Evolutionary conservation across 2,329 filamentous ascomycete genomes (phyloP), one percentile per base, ranked within the genome.

Genomic region (Phyllosticta capitalensis): DNA sequence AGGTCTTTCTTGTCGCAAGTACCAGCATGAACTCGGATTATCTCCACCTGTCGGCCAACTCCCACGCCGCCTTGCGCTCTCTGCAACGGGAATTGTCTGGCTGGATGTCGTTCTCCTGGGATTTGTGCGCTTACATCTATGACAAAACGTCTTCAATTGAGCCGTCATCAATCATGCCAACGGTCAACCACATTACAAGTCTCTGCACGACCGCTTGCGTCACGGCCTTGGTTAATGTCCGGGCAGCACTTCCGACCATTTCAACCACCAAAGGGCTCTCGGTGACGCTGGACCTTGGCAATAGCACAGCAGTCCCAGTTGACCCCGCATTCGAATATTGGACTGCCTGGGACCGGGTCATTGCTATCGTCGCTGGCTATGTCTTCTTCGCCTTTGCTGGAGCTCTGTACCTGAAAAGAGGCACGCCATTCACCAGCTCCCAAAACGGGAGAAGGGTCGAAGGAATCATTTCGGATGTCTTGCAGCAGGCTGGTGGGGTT

Each of bases 401-500:
- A 2, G 85, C 88, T 22, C 75, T 92, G 1, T 99, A 97, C 70
- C 80, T 97, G 28, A 86, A 84, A 60, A 80, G 87, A 61, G 87
- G 87, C 24, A 82, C 82, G 5, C 83, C 89, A 0, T 82, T 96
- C 63, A 85, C 86, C 58, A 76, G 76, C 24, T 77, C 78, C 2
- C 77, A 78, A 54, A 74, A 79, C 55, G 78, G 79, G 4, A 81
- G 82, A 61, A 79, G 78, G 62, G 73, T 83, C 3, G 92, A 97
- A 71, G 88, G 87, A 22, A 82, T 86, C 7, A 73, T 96, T 50
- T 87, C 92, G 22, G 92, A 97, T 63, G 81, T 86, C 1, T 79
- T 99, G 21, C 87, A 91, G 63, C 95, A 99, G 78, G 94, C 94
- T 54, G 95, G 94, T 50, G 94, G 95, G 14, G 92, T 99, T 9